Evolutionary conservation across 441 rosid species (phyloP), one percentile per base, ranked within the genome.

Genomic region (Metrosideros polymorpha): DNA sequence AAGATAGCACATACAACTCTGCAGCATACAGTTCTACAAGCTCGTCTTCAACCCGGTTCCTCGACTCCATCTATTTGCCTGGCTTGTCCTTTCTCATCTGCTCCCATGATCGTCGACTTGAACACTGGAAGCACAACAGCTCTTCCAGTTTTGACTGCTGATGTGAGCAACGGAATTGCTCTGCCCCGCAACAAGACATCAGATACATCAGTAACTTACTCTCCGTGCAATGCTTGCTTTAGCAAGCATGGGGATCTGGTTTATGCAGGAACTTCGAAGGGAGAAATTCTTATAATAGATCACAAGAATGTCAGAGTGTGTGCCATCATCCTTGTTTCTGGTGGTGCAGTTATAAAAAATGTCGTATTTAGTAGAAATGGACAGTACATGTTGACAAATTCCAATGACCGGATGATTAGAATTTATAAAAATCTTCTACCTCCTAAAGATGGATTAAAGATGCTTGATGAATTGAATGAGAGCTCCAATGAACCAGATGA

Each of bases 171-270:
- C 90, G 98, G 94, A 25, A 85, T 84, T 85, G 90, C 93, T 83
- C 90, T 91, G 56, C 89, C 94, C 59, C 97, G 97, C 76, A 95
- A 91, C 89, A 97, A 95, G 88, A 86, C 91, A 53, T 86, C 95
- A 4, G 98, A 95, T 63, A 94, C 94, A 83, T 87, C 91, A 88
- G 94, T 92, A 27, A 90, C 95, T 89, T 93, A 92, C 90, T 91
- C 98, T 86, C 96, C 98, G 6, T 94, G 98, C 77, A 96, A 98
- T 55, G 99, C 99, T 10, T 98, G 99, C 92, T 98, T 96, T 91
- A 95, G 96, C 90, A 98, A 95, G 92, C 87, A 71, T 83, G 99
- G 99, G 66, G 98, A 98, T 94, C 92, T 98, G 85, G 95, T 98
- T 87, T 98, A 98, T 87, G 91, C 96, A 32, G 99, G 99, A 22